Evolutionary conservation across 495 filamentous ascomycete species (phyloP), one percentile per base, ranked within the genome.

Genomic region (Trichoderma erinaceum): DNA sequence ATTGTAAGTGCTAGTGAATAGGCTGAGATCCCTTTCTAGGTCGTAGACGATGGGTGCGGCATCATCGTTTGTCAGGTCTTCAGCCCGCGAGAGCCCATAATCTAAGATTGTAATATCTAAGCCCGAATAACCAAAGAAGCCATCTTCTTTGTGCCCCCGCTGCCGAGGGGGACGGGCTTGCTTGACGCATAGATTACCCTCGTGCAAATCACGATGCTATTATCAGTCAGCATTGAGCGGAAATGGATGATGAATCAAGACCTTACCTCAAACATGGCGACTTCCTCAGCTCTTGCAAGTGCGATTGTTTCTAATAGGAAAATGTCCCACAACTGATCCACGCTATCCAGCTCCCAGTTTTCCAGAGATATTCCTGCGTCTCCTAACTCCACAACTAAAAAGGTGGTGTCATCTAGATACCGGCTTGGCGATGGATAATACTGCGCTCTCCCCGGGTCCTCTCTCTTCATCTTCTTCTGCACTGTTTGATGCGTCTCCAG

Each of bases 101-200:
- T 97, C 93, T 69, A 97, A 91, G 35, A 97, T 85, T 0, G 92
- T 96, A 10, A 91, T 87, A 63, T 92, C 87, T 0, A 96, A 78
- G 6, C 83, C 83, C 7, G 90, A 92, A 68, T 83, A 82, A 0
- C 88, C 89, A 68, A 93, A 88, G 35, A 84, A 84, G 63, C 78
- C 71, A 72, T 58, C 77, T 71, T 67, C 76, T 73, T 80, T 70
- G 58, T 78, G 63, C 13, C 13, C 10, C 41, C 70, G 71, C 67
- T 74, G 77, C 41, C 67, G 71, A n/a, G 74, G 78, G 38, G 77
- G 80, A 67, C 73, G 63, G 18, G 69, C 64, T 64, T 68, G 69
- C n/a, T 78, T 80, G 58, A 95, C 86, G 74, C 93, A 97, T 29
- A 97, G 82, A 74, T 97, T 97, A 11, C 91, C 92, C 48, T 93